Base-by-base conservation (phyloP, 192 early-diverging fungal genomes). In the Dissophora ornata region DNA sequence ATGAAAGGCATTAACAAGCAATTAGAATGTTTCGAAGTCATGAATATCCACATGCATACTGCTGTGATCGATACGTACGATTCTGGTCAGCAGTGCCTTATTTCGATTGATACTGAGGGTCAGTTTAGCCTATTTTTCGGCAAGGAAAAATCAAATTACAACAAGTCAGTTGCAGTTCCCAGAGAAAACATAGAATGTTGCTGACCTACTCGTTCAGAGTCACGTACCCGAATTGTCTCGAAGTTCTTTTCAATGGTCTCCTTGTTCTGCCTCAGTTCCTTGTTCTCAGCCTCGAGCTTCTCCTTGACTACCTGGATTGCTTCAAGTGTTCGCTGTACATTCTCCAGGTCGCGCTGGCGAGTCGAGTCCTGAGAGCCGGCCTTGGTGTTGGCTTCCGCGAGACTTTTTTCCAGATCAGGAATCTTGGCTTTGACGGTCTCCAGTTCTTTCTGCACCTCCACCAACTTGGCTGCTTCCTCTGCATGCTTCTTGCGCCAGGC, bases 341-440 rank as follows among this genome's bases (percentile, higher is more conserved):
- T 48, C 6, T 67, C 65, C 34, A 46, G 45, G 16, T 67, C 54
- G 24, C 45, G 45, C 41, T 47, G 32, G 5, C 25, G 28, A 42
- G n/a, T 25, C 2, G 56, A 21, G 25, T 80, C 58, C 15, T 66
- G 36, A 22, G 42, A 57, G 47, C 47, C 54, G 3, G 80, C 61
- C 46, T 59, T 71, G 13, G 58, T 73, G 32, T 79, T 80, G 18
- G 66, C 69, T 22, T 68, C 69, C n/a, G 81, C 56, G 0, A 81
- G 59, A 16, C 57, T 60, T 48, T 85, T 69, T 73, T 83, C 82
- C n/a, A 81, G 74, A 33, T 73, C 51, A 0, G 69, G 29, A 11
- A 85, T 64, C 28, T 57, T 59, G 16, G 66, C 64, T 54, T 82
- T 75, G 3, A 57, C 46, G 1, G 38, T 25, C 3, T 30, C 66